These are phyloP conservation scores for Voacanga thouarsii DNA, from an alignment of 257 asterid species.

Conservation along the genomic window DNA sequence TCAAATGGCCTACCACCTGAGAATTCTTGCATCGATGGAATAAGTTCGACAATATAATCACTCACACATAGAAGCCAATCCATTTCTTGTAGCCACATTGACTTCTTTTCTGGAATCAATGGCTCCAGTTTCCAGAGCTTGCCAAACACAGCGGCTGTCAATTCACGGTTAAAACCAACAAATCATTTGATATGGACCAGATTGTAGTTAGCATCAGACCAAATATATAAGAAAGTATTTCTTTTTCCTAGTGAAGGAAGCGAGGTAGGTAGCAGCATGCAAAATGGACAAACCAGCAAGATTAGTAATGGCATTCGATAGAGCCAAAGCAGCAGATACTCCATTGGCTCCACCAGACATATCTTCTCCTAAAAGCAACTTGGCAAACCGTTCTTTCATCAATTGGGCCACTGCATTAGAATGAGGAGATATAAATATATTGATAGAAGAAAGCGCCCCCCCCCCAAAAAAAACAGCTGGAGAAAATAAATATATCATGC, in stretches of 20 bases:
- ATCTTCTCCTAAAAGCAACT: conserved; percentile 86
- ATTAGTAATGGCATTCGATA: conserved; percentile 87
- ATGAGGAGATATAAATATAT: not conserved
- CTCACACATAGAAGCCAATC: conserved; percentile 94
- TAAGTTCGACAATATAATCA: conserved; percentile 81
- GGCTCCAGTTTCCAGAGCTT: conserved; percentile 94
- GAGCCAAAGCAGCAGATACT: conserved; percentile 81
- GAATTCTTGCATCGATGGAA: conserved; percentile 76
- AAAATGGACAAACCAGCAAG: conserved; percentile 61
- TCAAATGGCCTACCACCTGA: conserved; percentile 75
- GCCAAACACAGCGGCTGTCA: conserved; percentile 75
- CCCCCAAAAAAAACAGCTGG: not conserved
- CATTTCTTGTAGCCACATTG: conserved; percentile 82
- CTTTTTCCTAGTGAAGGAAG: not conserved
- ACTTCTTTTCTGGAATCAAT: conserved; percentile 45
- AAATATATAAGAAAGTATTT: too few relatives aligned
- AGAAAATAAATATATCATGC: not conserved
- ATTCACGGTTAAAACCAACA: conserved; percentile 9
- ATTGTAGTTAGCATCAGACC: not conserved
- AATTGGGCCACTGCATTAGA: conserved; percentile 54
- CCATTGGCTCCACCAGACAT: conserved; percentile 99
- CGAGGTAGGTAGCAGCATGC: conserved; percentile 7
- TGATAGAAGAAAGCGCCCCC: not conserved
- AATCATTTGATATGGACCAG: not conserved
- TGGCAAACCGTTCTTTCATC: conserved; percentile 84